These are phyloP conservation scores for Leccinellum luteum DNA, from an alignment of 768 basidiomycete species.

Conservation along the genomic window DNA sequence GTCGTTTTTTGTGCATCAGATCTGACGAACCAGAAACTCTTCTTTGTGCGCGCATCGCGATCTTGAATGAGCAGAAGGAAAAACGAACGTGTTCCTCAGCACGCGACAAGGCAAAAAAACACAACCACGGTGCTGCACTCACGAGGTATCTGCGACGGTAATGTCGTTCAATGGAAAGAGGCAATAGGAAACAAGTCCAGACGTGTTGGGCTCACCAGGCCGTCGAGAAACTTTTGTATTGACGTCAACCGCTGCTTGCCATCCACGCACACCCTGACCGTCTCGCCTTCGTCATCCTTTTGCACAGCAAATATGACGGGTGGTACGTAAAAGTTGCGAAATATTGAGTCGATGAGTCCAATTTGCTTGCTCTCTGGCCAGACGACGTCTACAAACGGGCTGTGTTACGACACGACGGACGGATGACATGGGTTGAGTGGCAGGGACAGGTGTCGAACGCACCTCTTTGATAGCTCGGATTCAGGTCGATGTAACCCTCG, in stretches of 20 bases:
- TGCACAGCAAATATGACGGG: constrained; percentile 48
- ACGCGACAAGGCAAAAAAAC: constrained; percentile 6
- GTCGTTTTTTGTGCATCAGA: constrained; percentile 43
- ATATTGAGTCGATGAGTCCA: constrained; percentile 49
- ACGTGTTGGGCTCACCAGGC: constrained; percentile 33
- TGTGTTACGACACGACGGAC: not conserved
- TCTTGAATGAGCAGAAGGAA: constrained; percentile 37
- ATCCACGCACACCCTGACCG: constrained; percentile 46
- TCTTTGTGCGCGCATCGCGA: constrained; percentile 54
- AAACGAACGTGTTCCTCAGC: constrained; percentile 3
- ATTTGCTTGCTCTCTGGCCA: constrained; percentile 71
- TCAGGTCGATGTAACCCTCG: constrained; percentile 65
- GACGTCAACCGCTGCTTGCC: constrained; percentile 53
- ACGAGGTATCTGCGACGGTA: constrained; percentile 50
- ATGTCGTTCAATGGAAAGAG: constrained; percentile 5
- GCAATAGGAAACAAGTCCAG: not conserved
- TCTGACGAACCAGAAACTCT: constrained; percentile 60
- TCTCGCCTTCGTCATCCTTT: constrained; percentile 40
- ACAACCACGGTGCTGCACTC: constrained; percentile 19
- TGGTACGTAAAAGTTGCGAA: constrained; percentile 52
- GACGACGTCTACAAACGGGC: constrained; percentile 55
- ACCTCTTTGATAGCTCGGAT: constrained; percentile 75
- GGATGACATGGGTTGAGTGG: not conserved
- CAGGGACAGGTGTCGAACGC: constrained; percentile 8
- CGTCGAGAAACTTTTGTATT: constrained; percentile 47